Evolutionary conservation across 768 basidiomycete species (phyloP).

Genomic region (Leccinum broughii): DNA sequence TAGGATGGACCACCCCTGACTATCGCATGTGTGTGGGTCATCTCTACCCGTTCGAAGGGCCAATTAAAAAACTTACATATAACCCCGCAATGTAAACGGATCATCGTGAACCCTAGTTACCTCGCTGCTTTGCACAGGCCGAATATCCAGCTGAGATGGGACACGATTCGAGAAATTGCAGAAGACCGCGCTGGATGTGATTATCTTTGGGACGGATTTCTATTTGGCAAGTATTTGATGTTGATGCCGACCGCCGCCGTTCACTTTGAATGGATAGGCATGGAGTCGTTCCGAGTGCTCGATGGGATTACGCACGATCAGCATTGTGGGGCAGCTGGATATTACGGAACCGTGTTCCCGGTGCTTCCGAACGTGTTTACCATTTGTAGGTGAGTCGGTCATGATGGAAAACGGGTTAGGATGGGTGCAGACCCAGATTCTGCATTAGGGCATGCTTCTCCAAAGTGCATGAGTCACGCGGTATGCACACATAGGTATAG

Average conservation of each 20-base stretch:
- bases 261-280: background rate
- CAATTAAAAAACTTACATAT: background rate
- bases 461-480: constrained; percentile 9
- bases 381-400: background rate
- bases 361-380: constrained; percentile 18
- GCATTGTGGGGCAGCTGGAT: constrained; percentile 27
- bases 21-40: constrained; percentile 1
- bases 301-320: background rate
- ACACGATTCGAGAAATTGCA: background rate
- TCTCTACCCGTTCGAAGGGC: background rate
- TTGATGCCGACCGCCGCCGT: background rate
- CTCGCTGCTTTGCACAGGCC: constrained; percentile 45
- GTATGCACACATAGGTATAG: background rate
- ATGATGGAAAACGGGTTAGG: background rate
- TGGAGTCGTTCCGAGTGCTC: background rate
- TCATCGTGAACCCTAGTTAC: constrained; percentile 51
- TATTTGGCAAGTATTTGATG: constrained; percentile 3
- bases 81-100: constrained; percentile 62
- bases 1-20: constrained; percentile 1
- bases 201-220: constrained; percentile 8
- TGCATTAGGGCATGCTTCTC: constrained; percentile 3
- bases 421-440: constrained; percentile 1
- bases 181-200: background rate
- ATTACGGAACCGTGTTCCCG: constrained; percentile 52
- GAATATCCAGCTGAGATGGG: constrained; percentile 49